Base-by-base conservation (phyloP, 495 filamentous ascomycete species). In the Penicillium psychrofluorescens region DNA sequence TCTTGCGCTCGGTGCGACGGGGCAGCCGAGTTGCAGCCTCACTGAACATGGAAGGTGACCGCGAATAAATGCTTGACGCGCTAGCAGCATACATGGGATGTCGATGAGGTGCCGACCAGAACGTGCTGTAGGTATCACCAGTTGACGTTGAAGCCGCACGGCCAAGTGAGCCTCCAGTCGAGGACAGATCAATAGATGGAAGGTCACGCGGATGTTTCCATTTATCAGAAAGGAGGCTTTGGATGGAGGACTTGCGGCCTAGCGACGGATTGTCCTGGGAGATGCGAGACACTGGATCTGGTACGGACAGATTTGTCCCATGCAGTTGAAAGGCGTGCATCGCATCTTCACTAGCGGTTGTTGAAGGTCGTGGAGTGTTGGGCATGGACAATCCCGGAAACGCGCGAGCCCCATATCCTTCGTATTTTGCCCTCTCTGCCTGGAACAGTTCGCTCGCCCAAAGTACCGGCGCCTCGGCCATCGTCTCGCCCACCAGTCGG, bases 401-500 rank as follows among this genome's bases (percentile, higher is more conserved):
- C 41, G 62, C 41, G 49, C 66, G 63, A 40, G 54, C 51, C 12
- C 75, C 76, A 29, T 74, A 78, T 39, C 81, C 80, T 48, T 95
- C 88, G 45, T 91, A 83, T 29, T 73, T 78, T 32, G 75, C 77
- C 43, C 88, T 83, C 51, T 96, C 91, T 41, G 83, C 75, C 48
- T 80, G 78, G 58, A 85, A 97, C 5, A 98, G 71, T 38, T 90
- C 88, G 55, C 90, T 96, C 0, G 90, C 89, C 88, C 88, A 95
- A 4, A 97, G 63, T 2, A 95, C 88, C 7, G 92, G 89, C 1
- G 87, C 86, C 35, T 95, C 89, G 35, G 88, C 67, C 57, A 95
- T 81, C 42, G 81, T 88, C 42, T 92, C 85, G 32, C 90, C 88
- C 13, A 95, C 85, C 1, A 98, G 71, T 59, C 89, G 91, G 55